phyloP scores from a whole-genome alignment of 768 basidiomycete genomes.

The Omphalotus guepiniiformis region DNA sequence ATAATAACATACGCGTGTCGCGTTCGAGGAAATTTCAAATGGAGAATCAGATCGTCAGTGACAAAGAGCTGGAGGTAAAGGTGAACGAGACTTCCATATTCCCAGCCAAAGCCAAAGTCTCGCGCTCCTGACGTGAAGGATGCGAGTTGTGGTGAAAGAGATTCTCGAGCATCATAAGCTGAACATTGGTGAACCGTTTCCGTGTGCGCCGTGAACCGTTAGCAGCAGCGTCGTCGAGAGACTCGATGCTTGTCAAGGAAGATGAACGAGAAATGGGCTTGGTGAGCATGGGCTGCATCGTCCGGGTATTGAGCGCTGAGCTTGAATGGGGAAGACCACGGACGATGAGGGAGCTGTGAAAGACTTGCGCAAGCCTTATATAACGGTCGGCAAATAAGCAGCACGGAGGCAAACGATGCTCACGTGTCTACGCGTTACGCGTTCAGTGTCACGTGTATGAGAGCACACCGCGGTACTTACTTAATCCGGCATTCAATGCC shows the following conservation, averaged over 20 bases:
- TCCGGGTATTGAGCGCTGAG: neutral
- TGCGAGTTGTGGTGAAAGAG: slow-evolving; percentile 70
- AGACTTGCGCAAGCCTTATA: neutral
- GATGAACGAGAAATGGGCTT: slow-evolving; percentile 44
- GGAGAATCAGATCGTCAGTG: slow-evolving; percentile 3
- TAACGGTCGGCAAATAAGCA: neutral
- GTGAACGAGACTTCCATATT: slow-evolving; percentile 49
- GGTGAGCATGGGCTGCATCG: neutral
- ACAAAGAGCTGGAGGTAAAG: slow-evolving; percentile 5
- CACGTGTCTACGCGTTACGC: neutral
- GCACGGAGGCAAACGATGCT: neutral
- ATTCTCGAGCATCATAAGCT: slow-evolving; percentile 69
- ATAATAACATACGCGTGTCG: slow-evolving; percentile 9
- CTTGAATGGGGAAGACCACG: neutral
- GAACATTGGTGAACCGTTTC: slow-evolving; percentile 63
- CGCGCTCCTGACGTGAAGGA: slow-evolving; percentile 71
- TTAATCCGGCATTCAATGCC: too few relatives aligned
- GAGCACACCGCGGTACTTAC: neutral
- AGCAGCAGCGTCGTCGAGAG: slow-evolving; percentile 39
- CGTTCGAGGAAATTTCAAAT: too few relatives aligned
- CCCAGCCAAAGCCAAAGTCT: slow-evolving; percentile 53
- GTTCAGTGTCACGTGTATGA: neutral
- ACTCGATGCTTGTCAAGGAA: slow-evolving; percentile 53
- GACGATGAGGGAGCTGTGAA: neutral
- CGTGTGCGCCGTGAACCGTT: slow-evolving; percentile 51